Conservation (phyloP, 331 rosid genomes). For the Quercus phellos region DNA sequence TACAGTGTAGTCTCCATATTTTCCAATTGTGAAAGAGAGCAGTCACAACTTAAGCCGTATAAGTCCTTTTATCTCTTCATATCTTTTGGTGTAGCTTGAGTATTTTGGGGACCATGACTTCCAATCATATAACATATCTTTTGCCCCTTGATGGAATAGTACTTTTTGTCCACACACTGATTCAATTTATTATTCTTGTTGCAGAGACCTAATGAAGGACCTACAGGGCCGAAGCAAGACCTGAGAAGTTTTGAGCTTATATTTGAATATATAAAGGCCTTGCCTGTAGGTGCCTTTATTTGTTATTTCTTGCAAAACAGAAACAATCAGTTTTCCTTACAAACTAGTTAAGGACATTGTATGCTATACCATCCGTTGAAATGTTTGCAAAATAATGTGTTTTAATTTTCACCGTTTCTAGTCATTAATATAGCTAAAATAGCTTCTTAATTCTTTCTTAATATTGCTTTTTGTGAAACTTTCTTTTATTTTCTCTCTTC, state of each 20-base stretch:
- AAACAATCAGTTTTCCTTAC: background rate
- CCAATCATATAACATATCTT: background rate
- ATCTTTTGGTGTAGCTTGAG: background rate
- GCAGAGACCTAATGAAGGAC: conserved; percentile 66
- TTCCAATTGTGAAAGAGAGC: background rate
- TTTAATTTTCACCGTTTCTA: background rate
- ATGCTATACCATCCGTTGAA: background rate
- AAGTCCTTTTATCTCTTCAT: background rate
- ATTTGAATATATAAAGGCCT: conserved; percentile 87
- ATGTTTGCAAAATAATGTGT: background rate
- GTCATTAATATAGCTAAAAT: background rate
- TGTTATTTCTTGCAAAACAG: conserved; percentile 8
- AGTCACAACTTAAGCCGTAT: background rate
- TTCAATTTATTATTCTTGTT: conserved; percentile 29
- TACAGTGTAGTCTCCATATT: background rate
- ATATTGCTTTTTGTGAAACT: no score
- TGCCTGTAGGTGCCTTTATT: conserved; percentile 64
- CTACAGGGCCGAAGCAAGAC: conserved; percentile 55
- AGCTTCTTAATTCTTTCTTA: background rate
- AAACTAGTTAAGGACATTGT: conserved; percentile 10
- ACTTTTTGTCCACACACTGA: conserved; percentile 14
- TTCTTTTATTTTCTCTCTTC: no score
- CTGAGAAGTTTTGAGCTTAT: conserved; percentile 86
- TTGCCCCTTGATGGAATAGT: background rate
- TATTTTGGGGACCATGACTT: background rate